phyloP scores from a whole-genome alignment of 2,329 filamentous ascomycete species.

The Neoascochyta sp. region DNA sequence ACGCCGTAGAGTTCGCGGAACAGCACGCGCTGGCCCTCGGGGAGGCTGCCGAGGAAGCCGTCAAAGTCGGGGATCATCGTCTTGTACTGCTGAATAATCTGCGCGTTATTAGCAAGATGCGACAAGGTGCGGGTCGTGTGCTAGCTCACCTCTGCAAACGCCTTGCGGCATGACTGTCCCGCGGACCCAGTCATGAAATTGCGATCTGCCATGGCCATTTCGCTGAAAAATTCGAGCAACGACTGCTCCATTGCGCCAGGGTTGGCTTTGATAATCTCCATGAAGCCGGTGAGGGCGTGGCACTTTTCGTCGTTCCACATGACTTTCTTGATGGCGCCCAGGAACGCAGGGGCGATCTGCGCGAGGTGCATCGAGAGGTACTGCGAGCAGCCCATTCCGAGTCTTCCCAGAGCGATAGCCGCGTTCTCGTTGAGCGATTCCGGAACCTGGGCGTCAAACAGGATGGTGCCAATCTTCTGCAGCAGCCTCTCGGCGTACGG shows the following conservation, averaged over 20 bases:
- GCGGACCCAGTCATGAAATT: slow-evolving; percentile 57
- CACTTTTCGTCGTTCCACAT: slow-evolving; percentile 91
- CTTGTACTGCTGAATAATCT: slow-evolving; percentile 55
- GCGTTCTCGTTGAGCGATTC: slow-evolving; percentile 89
- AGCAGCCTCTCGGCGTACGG: slow-evolving; percentile 76
- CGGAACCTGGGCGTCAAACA: slow-evolving; percentile 80
- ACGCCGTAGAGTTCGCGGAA: slow-evolving; percentile 44
- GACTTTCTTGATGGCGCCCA: slow-evolving; percentile 77
- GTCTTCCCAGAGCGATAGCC: slow-evolving; percentile 82
- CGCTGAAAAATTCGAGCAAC: slow-evolving; percentile 74
- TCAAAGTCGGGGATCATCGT: slow-evolving; percentile 54
- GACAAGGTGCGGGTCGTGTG: no score
- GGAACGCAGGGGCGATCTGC: slow-evolving; percentile 77
- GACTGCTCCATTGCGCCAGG: slow-evolving; percentile 88
- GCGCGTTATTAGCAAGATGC: no score
- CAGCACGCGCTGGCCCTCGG: slow-evolving; percentile 42
- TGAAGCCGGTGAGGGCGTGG: slow-evolving; percentile 88
- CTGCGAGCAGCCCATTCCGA: slow-evolving; percentile 76
- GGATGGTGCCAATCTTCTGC: slow-evolving; percentile 72
- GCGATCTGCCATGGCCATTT: slow-evolving; percentile 68
- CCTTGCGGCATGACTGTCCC: slow-evolving; percentile 59
- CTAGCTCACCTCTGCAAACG: slow-evolving; percentile 61
- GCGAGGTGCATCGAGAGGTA: slow-evolving; percentile 73
- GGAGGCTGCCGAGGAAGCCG: slow-evolving; percentile 48
- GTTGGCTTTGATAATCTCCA: slow-evolving; percentile 76